Evolutionary conservation across 352 stramenopile genomes (phyloP).

Genomic region (Pythium coloratum): DNA sequence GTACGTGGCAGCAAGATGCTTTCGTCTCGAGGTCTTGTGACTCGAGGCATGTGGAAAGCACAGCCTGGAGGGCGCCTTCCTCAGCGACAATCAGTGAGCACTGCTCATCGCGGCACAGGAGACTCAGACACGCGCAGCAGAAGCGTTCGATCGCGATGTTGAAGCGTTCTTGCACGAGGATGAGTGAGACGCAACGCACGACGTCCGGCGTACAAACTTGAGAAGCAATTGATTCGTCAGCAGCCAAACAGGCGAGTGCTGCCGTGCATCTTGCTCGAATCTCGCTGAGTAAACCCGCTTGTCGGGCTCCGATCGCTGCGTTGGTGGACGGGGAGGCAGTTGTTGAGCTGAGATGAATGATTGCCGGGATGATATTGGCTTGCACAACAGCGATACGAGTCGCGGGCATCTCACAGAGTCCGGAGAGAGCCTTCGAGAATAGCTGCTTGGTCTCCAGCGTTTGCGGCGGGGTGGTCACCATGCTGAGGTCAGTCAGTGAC

Average conservation of each 20-base stretch:
- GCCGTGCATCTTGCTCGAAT: slow-evolving; percentile 65
- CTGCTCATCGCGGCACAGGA: slow-evolving; percentile 67
- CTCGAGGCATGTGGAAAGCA: slow-evolving; percentile 61
- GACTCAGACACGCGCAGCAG: slow-evolving; percentile 69
- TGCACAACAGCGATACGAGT: slow-evolving; percentile 53
- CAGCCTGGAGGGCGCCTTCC: slow-evolving; percentile 47
- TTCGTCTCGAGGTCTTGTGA: slow-evolving; percentile 67
- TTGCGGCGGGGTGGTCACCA: slow-evolving; percentile 34
- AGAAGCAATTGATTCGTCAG: slow-evolving; percentile 36
- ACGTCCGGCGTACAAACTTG: slow-evolving; percentile 52
- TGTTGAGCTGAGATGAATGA: slow-evolving; percentile 51
- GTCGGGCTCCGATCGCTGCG: slow-evolving; percentile 6
- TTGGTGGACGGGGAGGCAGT: not conserved
- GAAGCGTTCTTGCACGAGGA: slow-evolving; percentile 48
- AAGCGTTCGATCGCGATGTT: slow-evolving; percentile 68
- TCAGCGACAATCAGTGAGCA: slow-evolving; percentile 57
- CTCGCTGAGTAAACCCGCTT: slow-evolving; percentile 34
- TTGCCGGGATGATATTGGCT: slow-evolving; percentile 53
- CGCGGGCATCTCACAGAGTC: slow-evolving; percentile 52
- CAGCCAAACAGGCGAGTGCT: slow-evolving; percentile 60
- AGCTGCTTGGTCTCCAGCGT: slow-evolving; percentile 52
- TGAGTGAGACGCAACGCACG: slow-evolving; percentile 52
- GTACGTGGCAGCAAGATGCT: slow-evolving; percentile 69
- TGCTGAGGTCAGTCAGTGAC: slow-evolving; percentile 62
- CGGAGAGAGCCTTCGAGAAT: slow-evolving; percentile 69